These are phyloP conservation scores for Macadamia integrifolia DNA, from an alignment of 164 flowering plant species.

Conservation along the genomic window DNA sequence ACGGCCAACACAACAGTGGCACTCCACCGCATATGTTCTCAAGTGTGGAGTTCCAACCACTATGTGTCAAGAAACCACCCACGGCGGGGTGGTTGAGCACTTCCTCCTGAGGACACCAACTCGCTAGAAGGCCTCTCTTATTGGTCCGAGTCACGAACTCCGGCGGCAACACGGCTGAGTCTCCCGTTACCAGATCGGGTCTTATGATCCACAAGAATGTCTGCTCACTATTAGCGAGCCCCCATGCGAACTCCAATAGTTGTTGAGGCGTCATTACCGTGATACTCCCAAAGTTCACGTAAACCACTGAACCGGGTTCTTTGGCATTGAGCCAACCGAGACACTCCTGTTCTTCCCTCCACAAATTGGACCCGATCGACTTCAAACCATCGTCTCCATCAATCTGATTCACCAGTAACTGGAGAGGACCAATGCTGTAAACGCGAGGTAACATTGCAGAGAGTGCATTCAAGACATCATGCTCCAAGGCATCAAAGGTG, in stretches of 20 bases:
- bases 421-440: slow-evolving; percentile 30
- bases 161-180: slow-evolving; percentile 16
- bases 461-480: slow-evolving; percentile 24
- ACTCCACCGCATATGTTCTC: slow-evolving; percentile 31
- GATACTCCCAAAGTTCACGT: slow-evolving; percentile 32
- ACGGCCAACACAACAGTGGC: slow-evolving; percentile 38
- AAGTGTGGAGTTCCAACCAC: slow-evolving; percentile 44
- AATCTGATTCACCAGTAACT: slow-evolving; percentile 2
- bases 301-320: slow-evolving; percentile 23
- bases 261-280: slow-evolving; percentile 25
- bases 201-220: slow-evolving; percentile 39
- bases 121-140: slow-evolving; percentile 22
- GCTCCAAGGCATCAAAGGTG: slow-evolving; percentile 37
- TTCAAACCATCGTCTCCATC: slow-evolving; percentile 3
- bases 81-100: slow-evolving; percentile 34
- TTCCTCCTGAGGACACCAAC: slow-evolving; percentile 36
- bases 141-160: slow-evolving; percentile 20
- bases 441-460: slow-evolving; percentile 14
- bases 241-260: slow-evolving; percentile 37
- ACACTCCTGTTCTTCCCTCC: slow-evolving; percentile 32
- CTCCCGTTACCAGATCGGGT: slow-evolving; percentile 29
- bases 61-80: slow-evolving; percentile 32
- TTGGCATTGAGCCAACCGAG: slow-evolving; percentile 27
- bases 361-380: slow-evolving; percentile 19
- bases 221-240: slow-evolving; percentile 27